Evolutionary conservation across 768 basidiomycete genomes (phyloP).

Genomic region (Neoboletus brunneissimus): DNA sequence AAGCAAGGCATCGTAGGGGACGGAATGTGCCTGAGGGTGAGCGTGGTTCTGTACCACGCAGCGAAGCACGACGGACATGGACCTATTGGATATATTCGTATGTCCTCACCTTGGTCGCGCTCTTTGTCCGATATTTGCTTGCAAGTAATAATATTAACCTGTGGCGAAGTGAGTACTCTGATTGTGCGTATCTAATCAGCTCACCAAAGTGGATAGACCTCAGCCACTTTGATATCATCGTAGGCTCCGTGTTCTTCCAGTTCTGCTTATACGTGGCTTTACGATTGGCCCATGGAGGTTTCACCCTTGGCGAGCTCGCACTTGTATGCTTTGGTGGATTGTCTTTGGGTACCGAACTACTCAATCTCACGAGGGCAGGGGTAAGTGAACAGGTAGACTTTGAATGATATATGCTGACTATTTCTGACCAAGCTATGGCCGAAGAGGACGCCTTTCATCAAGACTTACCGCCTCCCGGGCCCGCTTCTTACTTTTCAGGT

Average conservation of each 20-base stretch:
- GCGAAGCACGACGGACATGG: constrained; percentile 59
- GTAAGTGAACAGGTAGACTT: constrained; percentile 42
- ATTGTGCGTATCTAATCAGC: background rate
- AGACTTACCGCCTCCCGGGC: constrained; percentile 89
- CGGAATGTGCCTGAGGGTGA: constrained; percentile 58
- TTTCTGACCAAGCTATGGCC: constrained; percentile 64
- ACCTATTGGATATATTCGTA: constrained; percentile 66
- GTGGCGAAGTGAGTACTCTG: constrained; percentile 63
- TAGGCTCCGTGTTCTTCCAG: constrained; percentile 82
- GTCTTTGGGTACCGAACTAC: constrained; percentile 78
- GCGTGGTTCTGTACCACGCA: constrained; percentile 72
- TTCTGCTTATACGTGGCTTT: constrained; percentile 87
- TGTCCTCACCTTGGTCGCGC: constrained; percentile 46
- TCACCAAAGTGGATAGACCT: constrained; percentile 52
- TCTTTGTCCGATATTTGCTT: constrained; percentile 50
- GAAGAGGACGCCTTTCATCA: constrained; percentile 75
- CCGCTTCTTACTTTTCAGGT: constrained; percentile 90
- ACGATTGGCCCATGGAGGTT: constrained; percentile 88
- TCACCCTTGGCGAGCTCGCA: constrained; percentile 92
- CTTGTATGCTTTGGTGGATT: constrained; percentile 88
- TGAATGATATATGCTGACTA: background rate
- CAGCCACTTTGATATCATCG: constrained; percentile 68
- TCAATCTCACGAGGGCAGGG: constrained; percentile 78
- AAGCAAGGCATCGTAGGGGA: constrained; percentile 46
- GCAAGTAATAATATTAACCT: constrained; percentile 43